Conservation (phyloP, 2,329 filamentous ascomycete species). For the Diaporthe citrichinensis region DNA sequence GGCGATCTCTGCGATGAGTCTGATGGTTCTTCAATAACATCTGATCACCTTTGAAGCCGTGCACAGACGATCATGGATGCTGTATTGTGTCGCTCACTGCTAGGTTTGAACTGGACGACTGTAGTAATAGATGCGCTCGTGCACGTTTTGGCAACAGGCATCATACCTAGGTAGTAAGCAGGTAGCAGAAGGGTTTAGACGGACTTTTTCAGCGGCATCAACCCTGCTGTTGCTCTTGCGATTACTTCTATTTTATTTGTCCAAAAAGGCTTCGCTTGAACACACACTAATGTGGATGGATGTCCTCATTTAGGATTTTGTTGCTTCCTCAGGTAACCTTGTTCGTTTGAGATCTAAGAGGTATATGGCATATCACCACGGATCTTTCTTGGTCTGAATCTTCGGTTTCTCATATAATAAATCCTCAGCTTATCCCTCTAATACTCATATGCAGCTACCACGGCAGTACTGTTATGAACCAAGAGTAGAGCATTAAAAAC, state of each 20-base stretch:
- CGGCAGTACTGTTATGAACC: background rate
- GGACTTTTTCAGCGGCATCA: too few relatives aligned
- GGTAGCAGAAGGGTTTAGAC: too few relatives aligned
- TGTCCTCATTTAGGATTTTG: background rate
- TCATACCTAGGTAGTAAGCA: too few relatives aligned
- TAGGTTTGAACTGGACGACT: too few relatives aligned
- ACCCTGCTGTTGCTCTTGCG: too few relatives aligned
- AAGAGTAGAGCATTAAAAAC: background rate
- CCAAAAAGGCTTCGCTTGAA: too few relatives aligned
- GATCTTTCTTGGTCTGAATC: background rate
- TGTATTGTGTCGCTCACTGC: too few relatives aligned
- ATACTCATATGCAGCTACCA: too few relatives aligned
- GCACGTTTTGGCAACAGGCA: too few relatives aligned
- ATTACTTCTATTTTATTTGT: background rate
- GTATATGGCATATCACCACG: background rate
- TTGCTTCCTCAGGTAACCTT: background rate
- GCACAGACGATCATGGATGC: too few relatives aligned
- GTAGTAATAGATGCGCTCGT: too few relatives aligned
- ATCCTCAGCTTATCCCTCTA: background rate
- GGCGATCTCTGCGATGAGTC: background rate
- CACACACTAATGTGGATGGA: fast-evolving
- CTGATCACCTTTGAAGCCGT: too few relatives aligned
- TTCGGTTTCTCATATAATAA: background rate
- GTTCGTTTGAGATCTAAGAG: background rate
- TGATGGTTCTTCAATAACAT: background rate